These are phyloP conservation scores for Talaromyces sp. DNA, from an alignment of 2,329 filamentous ascomycete species.

Conservation along the genomic window DNA sequence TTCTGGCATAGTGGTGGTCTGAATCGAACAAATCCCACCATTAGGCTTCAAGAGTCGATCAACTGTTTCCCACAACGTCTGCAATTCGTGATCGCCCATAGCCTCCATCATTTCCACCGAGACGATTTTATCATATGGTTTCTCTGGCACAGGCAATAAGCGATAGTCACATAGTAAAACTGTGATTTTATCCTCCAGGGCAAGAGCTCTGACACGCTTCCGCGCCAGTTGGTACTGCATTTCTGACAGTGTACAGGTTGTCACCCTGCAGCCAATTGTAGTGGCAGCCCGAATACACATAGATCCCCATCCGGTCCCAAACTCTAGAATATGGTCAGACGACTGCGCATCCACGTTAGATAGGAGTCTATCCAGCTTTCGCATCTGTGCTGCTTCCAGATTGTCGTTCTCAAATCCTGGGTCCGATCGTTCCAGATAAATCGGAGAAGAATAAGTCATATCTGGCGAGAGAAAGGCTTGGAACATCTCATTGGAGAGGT, in stretches of 20 bases:
- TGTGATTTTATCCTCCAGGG: background rate
- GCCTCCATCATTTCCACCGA: background rate
- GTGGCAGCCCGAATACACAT: background rate
- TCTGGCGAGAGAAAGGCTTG: background rate
- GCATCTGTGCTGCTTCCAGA: background rate
- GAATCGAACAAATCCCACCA: background rate
- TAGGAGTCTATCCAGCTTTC: background rate
- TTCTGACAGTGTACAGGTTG: background rate
- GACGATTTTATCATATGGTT: background rate
- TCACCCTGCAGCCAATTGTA: background rate
- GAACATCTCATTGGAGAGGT: background rate
- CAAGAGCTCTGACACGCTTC: background rate
- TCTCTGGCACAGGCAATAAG: background rate
- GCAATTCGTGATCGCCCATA: background rate
- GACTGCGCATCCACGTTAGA: background rate
- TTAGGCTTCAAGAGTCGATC: background rate
- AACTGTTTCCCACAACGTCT: background rate
- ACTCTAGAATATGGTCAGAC: background rate
- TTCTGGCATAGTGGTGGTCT: background rate
- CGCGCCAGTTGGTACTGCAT: background rate
- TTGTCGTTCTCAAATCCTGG: background rate
- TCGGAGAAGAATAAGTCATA: background rate
- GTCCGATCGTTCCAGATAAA: background rate
- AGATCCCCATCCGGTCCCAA: background rate
- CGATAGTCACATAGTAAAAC: background rate